Conservation (phyloP, 139 green algal genomes). For the Penium margaritaceum region DNA sequence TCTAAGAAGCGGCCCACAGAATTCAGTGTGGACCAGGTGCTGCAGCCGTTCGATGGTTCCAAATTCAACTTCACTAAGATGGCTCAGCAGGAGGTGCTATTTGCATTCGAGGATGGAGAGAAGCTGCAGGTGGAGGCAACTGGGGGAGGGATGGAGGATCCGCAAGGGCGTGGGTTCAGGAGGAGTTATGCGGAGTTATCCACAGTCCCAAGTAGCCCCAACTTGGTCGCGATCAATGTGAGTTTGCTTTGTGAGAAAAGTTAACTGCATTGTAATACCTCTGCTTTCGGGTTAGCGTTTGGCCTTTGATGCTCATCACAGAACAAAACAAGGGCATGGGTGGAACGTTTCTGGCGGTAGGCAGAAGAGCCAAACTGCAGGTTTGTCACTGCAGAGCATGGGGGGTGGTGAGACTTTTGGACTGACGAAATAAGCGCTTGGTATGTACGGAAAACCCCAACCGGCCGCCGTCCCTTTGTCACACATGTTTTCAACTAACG, state of each 20-base stretch:
- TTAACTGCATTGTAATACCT: background rate
- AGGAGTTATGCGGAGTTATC: constrained; percentile 27
- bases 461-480: too few relatives aligned
- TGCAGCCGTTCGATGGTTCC: background rate
- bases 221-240: constrained; percentile 94
- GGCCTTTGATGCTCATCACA: background rate
- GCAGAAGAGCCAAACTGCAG: too few relatives aligned
- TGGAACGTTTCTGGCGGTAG: too few relatives aligned
- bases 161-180: too few relatives aligned
- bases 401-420: too few relatives aligned
- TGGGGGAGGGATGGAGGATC: background rate
- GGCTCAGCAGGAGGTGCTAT: constrained; percentile 78
- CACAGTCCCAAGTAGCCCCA: constrained; percentile 51
- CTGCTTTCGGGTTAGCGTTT: background rate
- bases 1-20: constrained; percentile 8
- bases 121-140: background rate
- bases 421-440: too few relatives aligned
- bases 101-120: constrained; percentile 63
- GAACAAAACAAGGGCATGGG: too few relatives aligned
- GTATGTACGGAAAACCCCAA: too few relatives aligned
- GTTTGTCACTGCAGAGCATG: too few relatives aligned
- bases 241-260: background rate
- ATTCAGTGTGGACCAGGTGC: background rate
- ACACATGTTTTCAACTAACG: too few relatives aligned
- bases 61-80: constrained; percentile 66